Evolutionary conservation across 2,329 filamentous ascomycete genomes (phyloP).

Genomic region (Atkinsonella hypoxylon): DNA sequence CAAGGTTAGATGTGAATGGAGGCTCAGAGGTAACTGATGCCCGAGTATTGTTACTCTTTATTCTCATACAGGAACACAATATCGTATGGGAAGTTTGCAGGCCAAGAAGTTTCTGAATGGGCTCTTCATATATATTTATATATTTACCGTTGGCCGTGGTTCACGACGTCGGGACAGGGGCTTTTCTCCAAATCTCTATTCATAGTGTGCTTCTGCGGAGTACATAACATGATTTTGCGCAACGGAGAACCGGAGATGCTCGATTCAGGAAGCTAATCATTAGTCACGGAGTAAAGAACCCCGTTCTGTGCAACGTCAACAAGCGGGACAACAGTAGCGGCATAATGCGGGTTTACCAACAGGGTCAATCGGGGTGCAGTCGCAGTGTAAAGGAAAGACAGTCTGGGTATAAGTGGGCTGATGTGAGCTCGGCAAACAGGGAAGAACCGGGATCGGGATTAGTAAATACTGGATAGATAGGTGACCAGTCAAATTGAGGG

Average conservation of each 20-base stretch:
- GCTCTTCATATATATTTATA: neutral
- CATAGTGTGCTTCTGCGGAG: neutral
- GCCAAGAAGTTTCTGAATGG: neutral
- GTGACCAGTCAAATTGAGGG: no score
- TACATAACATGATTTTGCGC: neutral
- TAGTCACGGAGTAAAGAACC: neutral
- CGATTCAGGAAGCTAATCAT: neutral
- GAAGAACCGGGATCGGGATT: slow-evolving; percentile 5
- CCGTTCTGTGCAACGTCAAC: neutral
- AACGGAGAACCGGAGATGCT: slow-evolving; percentile 5
- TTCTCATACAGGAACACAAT: no score
- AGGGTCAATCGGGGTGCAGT: neutral
- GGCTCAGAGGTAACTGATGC: neutral
- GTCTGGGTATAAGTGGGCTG: neutral
- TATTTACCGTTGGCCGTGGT: neutral
- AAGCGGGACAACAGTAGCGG: no score
- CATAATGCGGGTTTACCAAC: neutral
- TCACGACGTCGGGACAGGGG: neutral
- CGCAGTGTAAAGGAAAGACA: no score
- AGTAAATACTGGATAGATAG: no score
- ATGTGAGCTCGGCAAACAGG: neutral
- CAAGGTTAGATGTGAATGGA: neutral
- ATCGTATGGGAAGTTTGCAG: no score
- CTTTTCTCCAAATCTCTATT: neutral
- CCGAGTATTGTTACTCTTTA: no score